Conservation (phyloP, 371 early-diverging fungal genomes). For the Rhizomucor pusillus region DNA sequence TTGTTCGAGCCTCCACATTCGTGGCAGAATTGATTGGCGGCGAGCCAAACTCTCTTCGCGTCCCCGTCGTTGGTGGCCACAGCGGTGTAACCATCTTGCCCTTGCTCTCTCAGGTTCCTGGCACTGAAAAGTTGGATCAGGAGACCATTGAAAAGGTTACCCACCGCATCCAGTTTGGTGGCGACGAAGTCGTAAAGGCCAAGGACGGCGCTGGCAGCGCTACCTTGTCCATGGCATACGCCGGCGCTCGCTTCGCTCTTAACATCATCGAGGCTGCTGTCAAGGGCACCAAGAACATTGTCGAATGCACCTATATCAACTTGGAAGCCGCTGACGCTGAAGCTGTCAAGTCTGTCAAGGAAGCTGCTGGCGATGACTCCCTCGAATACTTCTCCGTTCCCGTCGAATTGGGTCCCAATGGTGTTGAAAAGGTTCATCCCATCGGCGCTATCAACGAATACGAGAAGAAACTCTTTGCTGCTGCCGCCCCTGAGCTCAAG, state of each 20-base stretch:
- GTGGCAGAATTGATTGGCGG: constrained; percentile 57
- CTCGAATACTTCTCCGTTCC: constrained; percentile 81
- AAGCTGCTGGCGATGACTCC: constrained; percentile 40
- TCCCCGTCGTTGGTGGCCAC: constrained; percentile 90
- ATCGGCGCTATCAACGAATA: constrained; percentile 63
- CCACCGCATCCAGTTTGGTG: constrained; percentile 90
- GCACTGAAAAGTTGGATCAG: constrained; percentile 56
- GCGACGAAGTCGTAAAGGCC: constrained; percentile 95
- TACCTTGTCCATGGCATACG: constrained; percentile 92
- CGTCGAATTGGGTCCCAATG: constrained; percentile 81
- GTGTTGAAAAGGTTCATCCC: constrained; percentile 70
- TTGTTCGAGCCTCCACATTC: constrained; percentile 87
- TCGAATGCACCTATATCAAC: constrained; percentile 82
- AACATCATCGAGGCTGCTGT: constrained; percentile 73
- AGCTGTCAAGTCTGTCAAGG: constrained; percentile 51
- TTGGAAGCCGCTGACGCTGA: constrained; percentile 62
- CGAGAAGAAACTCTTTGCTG: constrained; percentile 72
- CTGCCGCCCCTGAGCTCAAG: constrained; percentile 76
- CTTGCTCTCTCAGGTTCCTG: constrained; percentile 67
- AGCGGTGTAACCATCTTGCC: constrained; percentile 90
- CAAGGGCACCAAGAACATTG: constrained; percentile 58
- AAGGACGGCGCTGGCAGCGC: constrained; percentile 84
- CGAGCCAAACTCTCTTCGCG: constrained; percentile 56
- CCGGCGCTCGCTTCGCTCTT: constrained; percentile 84
- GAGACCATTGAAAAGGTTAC: constrained; percentile 76